Conservation (phyloP, 805 yeast species). For the Metschnikowia gelsemii region DNA sequence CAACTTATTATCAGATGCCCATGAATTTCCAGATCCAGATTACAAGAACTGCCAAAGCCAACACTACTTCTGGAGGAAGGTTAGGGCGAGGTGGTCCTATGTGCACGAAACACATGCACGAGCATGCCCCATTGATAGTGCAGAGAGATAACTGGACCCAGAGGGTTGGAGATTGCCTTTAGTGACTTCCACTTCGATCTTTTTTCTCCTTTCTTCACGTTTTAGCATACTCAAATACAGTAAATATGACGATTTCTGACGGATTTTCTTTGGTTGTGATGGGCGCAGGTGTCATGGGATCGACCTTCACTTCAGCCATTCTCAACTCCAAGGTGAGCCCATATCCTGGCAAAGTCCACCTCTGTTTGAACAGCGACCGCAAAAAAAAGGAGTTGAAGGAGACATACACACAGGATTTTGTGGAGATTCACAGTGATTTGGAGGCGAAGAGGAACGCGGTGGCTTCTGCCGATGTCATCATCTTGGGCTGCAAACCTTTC, state of each 20-base stretch:
- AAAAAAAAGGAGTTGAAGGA: constrained; percentile 43
- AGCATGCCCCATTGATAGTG: too few species aligned
- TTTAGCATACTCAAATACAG: background rate
- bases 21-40: too few species aligned
- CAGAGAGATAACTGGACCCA: too few species aligned
- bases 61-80: too few species aligned
- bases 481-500: constrained; percentile 89
- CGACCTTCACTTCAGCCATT: constrained; percentile 83
- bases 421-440: constrained; percentile 48
- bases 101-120: too few species aligned
- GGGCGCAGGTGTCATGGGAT: constrained; percentile 96
- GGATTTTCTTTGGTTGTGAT: constrained; percentile 65
- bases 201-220: background rate
- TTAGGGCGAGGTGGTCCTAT: too few species aligned
- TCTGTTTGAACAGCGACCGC: constrained; percentile 64
- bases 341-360: constrained; percentile 69
- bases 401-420: constrained; percentile 39
- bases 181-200: background rate
- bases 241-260: constrained; percentile 8
- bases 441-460: constrained; percentile 59
- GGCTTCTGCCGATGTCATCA: constrained; percentile 60
- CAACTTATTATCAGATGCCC: too few species aligned
- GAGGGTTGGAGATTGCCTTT: too few species aligned
- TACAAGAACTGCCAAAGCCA: too few species aligned
- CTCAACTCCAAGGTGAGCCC: constrained; percentile 49